Evolutionary conservation across 2,329 filamentous ascomycete species (phyloP).

Genomic region (Stachybotrys echinatus): DNA sequence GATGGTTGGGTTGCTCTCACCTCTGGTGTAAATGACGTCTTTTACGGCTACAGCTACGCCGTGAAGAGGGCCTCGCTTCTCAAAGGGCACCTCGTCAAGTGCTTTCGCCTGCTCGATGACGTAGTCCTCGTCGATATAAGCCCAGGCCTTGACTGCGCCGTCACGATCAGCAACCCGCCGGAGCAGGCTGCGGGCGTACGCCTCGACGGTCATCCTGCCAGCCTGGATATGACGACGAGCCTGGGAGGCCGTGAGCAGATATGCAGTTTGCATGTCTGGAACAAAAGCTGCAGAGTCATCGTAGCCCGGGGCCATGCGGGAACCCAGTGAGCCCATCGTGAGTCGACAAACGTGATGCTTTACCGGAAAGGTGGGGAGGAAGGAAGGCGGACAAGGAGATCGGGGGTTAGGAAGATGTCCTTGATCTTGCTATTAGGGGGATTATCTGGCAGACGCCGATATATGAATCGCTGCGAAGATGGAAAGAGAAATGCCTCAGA

Average conservation of each 20-base stretch:
- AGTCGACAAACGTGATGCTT: too few relatives aligned
- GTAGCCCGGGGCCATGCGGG: too few relatives aligned
- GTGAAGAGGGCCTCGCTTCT: conserved; percentile 7
- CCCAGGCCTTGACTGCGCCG: conserved; percentile 41
- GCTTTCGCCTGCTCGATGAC: conserved; percentile 41
- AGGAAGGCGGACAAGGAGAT: too few relatives aligned
- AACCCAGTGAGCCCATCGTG: not conserved
- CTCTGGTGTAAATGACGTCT: conserved; percentile 51
- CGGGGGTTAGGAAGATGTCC: too few relatives aligned
- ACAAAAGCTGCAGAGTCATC: too few relatives aligned
- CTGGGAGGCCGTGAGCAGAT: conserved; percentile 7
- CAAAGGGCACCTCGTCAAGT: conserved; percentile 31
- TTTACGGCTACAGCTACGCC: conserved; percentile 43
- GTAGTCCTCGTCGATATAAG: conserved; percentile 32
- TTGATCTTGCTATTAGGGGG: not conserved
- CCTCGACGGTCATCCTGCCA: conserved; percentile 4
- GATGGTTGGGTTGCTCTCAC: conserved; percentile 14
- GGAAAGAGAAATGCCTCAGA: not conserved
- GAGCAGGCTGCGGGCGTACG: conserved; percentile 40
- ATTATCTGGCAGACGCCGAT: not conserved
- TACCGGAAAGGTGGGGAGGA: too few relatives aligned
- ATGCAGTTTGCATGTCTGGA: conserved; percentile 1
- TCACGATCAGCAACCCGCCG: conserved; percentile 35
- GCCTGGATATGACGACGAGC: conserved; percentile 6
- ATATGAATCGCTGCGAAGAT: too few relatives aligned